Percentiles rank a stretch among this genome's conserved stretches.
Evolutionary conservation across 73 alveolate genomes (phyloP).

Genomic region (Paramecium sexaurelia): DNA sequence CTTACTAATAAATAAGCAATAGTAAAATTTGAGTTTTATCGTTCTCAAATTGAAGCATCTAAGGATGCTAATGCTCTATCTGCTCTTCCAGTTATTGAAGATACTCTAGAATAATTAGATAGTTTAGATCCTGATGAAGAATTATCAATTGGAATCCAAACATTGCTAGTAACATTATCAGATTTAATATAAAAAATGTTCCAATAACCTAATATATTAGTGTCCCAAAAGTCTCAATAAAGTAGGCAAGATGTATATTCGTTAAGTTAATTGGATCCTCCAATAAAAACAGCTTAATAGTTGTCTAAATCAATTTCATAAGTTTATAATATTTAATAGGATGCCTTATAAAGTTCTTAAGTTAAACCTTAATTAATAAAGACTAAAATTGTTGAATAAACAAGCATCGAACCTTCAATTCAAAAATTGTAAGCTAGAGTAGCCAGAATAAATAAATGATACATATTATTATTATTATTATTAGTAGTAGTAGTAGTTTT

Average conservation of each 20-base stretch:
- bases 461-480: too few relatives aligned
- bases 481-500: too few relatives aligned
- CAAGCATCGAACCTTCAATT: not conserved
- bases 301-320: not conserved
- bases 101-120: not conserved
- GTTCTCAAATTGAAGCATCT: not conserved
- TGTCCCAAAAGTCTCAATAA: not conserved
- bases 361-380: not conserved
- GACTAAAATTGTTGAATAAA: not conserved
- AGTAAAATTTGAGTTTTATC: not conserved
- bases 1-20: not conserved
- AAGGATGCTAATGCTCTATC: not conserved
- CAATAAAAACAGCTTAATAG: not conserved
- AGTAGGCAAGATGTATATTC: not conserved
- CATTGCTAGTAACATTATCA: not conserved
- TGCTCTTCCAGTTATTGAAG: not conserved
- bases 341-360: not conserved
- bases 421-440: not conserved
- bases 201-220: not conserved
- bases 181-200: not conserved
- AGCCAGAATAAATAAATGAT: not conserved
- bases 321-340: not conserved
- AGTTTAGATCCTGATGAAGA: not conserved
- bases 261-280: not conserved
- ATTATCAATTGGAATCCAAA: not conserved